Percentiles rank a stretch among this genome's conserved stretches.
Evolutionary conservation across 495 filamentous ascomycete genomes (phyloP).

Genomic region (Tricharina praecox): DNA sequence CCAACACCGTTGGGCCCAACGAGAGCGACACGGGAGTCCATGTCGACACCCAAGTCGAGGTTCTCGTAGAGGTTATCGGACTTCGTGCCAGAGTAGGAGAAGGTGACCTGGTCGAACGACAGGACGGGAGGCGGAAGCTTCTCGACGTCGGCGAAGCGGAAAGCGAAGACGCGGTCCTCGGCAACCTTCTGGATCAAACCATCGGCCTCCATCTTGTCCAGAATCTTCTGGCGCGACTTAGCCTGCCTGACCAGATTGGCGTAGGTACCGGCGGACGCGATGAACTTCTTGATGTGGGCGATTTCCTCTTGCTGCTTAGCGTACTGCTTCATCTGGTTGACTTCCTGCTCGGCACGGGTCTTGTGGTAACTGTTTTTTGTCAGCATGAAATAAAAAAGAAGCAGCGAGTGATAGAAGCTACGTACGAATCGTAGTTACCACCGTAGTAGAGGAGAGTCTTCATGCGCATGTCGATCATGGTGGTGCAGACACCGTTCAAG

Average conservation of each 20-base stretch:
- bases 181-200: conserved; percentile 87
- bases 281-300: conserved; percentile 99
- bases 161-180: conserved; percentile 81
- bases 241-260: conserved; percentile 97
- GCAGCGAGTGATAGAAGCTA: no score
- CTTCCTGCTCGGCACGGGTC: conserved; percentile 85
- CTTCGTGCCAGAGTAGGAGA: conserved; percentile 83
- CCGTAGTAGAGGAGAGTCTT: conserved; percentile 92
- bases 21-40: conserved; percentile 94
- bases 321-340: conserved; percentile 97
- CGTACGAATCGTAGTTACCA: conserved; percentile 88
- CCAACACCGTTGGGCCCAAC: conserved; percentile 99
- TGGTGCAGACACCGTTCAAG: conserved; percentile 96
- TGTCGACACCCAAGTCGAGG: conserved; percentile 95
- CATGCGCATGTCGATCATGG: conserved; percentile 93
- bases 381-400: no score
- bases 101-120: conserved; percentile 91
- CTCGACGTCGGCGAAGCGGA: conserved; percentile 96
- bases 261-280: conserved; percentile 95
- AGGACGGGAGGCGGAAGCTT: conserved; percentile 93
- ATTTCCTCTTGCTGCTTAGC: conserved; percentile 99
- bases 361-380: conserved; percentile 63
- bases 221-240: conserved; percentile 98
- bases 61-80: conserved; percentile 90
- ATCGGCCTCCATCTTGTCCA: conserved; percentile 99